A percentile compares a stretch with the other conserved stretches of the same genome.
Evolutionary conservation across 2,329 filamentous ascomycete genomes (phyloP).

Genomic region (Karstenula rhodostoma): DNA sequence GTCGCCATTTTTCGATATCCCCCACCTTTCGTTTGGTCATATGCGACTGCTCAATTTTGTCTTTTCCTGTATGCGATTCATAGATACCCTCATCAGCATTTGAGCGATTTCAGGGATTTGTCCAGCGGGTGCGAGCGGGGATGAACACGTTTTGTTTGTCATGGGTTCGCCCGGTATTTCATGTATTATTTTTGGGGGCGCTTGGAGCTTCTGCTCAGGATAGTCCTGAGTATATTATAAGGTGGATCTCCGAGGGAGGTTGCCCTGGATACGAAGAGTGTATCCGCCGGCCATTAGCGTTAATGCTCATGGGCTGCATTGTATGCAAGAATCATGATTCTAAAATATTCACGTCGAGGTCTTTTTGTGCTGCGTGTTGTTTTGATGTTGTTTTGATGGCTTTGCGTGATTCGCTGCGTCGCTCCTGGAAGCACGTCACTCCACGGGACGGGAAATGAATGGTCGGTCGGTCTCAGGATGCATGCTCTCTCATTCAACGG

Average conservation of each 20-base stretch:
- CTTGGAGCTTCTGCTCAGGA: background rate
- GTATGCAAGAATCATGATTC: background rate
- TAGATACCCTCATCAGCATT: conserved; percentile 9
- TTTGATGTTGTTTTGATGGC: too few relatives aligned
- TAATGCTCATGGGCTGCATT: background rate
- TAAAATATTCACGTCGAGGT: background rate
- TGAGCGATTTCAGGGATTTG: background rate
- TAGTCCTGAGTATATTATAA: background rate
- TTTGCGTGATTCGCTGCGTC: too few relatives aligned
- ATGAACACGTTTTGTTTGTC: background rate
- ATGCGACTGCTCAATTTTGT: background rate
- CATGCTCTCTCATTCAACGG: conserved; percentile 4
- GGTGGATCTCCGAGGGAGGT: background rate
- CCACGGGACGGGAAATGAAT: background rate
- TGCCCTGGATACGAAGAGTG: background rate
- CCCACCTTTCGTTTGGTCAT: background rate
- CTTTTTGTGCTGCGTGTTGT: too few relatives aligned
- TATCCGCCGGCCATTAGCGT: background rate
- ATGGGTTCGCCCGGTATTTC: background rate
- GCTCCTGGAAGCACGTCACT: too few relatives aligned
- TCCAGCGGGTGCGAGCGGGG: background rate
- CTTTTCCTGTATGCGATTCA: background rate
- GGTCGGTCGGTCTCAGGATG: background rate
- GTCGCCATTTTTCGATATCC: background rate
- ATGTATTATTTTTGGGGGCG: background rate